Base-by-base conservation (phyloP, 2,329 filamentous ascomycete genomes). In the Botrytis elliptica region DNA sequence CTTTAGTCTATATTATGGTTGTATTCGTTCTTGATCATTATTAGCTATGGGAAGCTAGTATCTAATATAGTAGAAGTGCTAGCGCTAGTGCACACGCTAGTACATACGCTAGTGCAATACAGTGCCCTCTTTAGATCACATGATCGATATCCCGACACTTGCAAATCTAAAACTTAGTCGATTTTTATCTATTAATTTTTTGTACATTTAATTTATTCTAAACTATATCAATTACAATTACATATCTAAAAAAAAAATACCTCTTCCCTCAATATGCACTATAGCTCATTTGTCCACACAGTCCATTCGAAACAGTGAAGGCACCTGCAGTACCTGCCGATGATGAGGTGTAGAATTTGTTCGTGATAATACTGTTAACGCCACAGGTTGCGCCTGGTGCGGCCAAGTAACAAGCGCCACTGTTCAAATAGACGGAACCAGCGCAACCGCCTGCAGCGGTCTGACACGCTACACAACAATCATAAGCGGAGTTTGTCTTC, bases 401-500 rank as follows among this genome's bases (percentile, higher is more conserved):
- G 5, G 36, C 3, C 60, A 63, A n/a, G 5, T 63, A 63, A 42
- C 60, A 63, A n/a, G 36, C 7, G 1, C 60, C 60, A 1, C 38
- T 25, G 3, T 8, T 9, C 6, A 40, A 5, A 18, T 18, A 63
- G 22, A 63, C 7, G 10, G 60, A 63, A 7, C 36, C 60, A 2
- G 6, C 60, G 38, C 60, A 63, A 9, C 60, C 60, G 3, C 22
- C 22, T n/a, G 38, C 22, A n/a, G 12, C 20, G 7, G 36, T 63
- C 38, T 63, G 60, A n/a, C 60, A 63, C 16, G 60, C 60, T 8
- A 63, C 60, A 7, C 60, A 63, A 63, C 60, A 63, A 40, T 63
- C 60, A 42, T 63, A 63, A 16, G 60, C 36, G 1, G 60, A 63
- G 12, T n/a, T 40, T 18, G 60, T 4, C 7, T 8, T 63, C 3